A percentile compares a stretch with the other conserved stretches of the same genome.
Conservation (phyloP, 768 basidiomycete genomes). For the Exsudoporus frostii region DNA sequence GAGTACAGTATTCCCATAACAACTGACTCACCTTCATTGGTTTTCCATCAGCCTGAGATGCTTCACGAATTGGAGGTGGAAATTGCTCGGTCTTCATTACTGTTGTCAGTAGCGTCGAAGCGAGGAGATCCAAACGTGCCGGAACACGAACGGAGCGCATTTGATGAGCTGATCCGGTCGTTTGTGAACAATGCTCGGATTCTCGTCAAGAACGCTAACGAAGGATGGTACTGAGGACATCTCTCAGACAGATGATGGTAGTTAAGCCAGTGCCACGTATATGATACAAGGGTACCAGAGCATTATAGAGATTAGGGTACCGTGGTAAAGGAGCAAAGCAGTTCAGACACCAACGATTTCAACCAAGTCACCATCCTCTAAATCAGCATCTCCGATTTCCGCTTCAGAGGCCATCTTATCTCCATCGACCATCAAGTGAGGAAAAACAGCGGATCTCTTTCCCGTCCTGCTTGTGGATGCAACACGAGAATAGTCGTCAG, state of each 20-base stretch:
- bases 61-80: conserved; percentile 92
- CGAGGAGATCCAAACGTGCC: conserved; percentile 57
- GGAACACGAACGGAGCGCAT: conserved; percentile 68
- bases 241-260: background rate
- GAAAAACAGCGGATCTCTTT: conserved; percentile 21
- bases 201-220: conserved; percentile 71
- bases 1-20: conserved; percentile 22
- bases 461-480: conserved; percentile 37
- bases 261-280: background rate
- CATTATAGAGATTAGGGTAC: conserved; percentile 15
- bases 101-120: conserved; percentile 69
- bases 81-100: conserved; percentile 63
- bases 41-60: conserved; percentile 46
- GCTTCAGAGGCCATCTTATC: conserved; percentile 59
- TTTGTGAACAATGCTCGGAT: conserved; percentile 94
- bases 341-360: conserved; percentile 62
- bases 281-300: conserved; percentile 4
- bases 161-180: conserved; percentile 88
- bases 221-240: conserved; percentile 38
- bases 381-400: conserved; percentile 62
- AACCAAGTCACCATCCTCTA: conserved; percentile 79
- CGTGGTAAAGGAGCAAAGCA: conserved; percentile 1
- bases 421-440: conserved; percentile 60
- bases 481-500: conserved; percentile 45
- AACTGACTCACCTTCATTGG: background rate